Evolutionary conservation across 2,329 filamentous ascomycete genomes (phyloP).

Genomic region (Verticillium nubilum): DNA sequence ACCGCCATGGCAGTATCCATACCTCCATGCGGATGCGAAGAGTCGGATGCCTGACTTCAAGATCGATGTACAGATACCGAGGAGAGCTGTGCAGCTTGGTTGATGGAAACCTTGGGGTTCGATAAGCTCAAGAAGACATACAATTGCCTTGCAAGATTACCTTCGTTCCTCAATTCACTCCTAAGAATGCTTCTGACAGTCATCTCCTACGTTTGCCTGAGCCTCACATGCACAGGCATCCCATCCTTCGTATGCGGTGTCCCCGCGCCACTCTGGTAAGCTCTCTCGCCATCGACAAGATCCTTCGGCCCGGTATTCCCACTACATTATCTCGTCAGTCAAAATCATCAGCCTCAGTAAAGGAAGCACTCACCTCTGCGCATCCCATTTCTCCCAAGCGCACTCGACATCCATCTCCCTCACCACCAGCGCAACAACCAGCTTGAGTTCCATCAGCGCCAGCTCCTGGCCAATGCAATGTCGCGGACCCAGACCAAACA

Average conservation of each 20-base stretch:
- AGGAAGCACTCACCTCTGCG: neutral
- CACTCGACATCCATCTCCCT: conserved; percentile 35
- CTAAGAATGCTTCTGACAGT: too few relatives aligned
- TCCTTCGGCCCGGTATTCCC: neutral
- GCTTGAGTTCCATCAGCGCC: conserved; percentile 44
- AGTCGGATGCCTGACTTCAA: neutral
- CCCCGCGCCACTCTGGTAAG: neutral
- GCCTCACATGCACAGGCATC: neutral
- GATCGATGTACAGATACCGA: neutral
- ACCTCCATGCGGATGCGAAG: neutral
- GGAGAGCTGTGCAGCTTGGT: neutral
- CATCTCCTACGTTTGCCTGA: neutral
- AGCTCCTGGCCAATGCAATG: conserved; percentile 53
- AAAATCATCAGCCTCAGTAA: neutral
- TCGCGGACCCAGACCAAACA: conserved; percentile 47
- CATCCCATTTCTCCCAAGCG: neutral
- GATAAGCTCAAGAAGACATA: too few relatives aligned
- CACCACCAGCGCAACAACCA: conserved; percentile 42
- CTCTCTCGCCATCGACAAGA: neutral
- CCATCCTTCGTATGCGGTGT: neutral
- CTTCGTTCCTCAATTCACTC: too few relatives aligned
- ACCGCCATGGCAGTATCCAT: neutral
- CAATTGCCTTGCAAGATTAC: too few relatives aligned
- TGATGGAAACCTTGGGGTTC: neutral
- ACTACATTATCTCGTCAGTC: neutral